Evolutionary conservation across 306 rosid species (phyloP).

Genomic region (Sechiopsis laciniata): DNA sequence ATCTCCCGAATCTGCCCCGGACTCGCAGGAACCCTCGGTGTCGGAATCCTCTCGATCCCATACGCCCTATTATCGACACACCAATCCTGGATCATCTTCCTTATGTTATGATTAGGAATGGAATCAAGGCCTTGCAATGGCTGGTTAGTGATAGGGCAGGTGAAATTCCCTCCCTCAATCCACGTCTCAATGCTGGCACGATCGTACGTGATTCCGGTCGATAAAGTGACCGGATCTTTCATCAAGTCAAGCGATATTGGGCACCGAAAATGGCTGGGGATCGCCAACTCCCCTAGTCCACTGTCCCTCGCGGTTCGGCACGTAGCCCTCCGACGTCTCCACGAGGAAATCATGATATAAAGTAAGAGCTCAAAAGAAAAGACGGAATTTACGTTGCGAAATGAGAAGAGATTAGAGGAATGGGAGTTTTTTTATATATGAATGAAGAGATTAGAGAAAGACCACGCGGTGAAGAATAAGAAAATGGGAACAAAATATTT

Average conservation of each 20-base stretch:
- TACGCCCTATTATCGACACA: constrained; percentile 35
- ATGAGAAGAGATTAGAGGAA: neutral
- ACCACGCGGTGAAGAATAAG: no score
- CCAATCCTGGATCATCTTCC: constrained; percentile 54
- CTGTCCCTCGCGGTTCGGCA: neutral
- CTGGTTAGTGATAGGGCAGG: constrained; percentile 44
- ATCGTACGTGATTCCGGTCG: constrained; percentile 50
- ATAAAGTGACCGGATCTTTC: constrained; percentile 54
- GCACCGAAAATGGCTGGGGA: constrained; percentile 42
- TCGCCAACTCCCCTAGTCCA: constrained; percentile 27
- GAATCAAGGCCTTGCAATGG: constrained; percentile 30
- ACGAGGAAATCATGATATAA: constrained; percentile 30
- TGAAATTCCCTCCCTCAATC: constrained; percentile 43
- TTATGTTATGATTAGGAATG: constrained; percentile 43
- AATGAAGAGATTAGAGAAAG: no score
- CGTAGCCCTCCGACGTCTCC: constrained; percentile 33
- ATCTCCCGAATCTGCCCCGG: constrained; percentile 23
- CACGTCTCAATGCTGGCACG: constrained; percentile 45
- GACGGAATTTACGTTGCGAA: neutral
- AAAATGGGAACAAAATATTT: neutral
- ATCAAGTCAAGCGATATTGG: constrained; percentile 50
- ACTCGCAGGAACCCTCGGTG: constrained; percentile 36
- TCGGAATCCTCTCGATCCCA: constrained; percentile 47
- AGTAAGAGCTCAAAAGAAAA: neutral
- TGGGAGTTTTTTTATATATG: neutral